Evolutionary conservation across 441 rosid species (phyloP), one percentile per base, ranked within the genome.

Genomic region (Eutrema salsugineum): DNA sequence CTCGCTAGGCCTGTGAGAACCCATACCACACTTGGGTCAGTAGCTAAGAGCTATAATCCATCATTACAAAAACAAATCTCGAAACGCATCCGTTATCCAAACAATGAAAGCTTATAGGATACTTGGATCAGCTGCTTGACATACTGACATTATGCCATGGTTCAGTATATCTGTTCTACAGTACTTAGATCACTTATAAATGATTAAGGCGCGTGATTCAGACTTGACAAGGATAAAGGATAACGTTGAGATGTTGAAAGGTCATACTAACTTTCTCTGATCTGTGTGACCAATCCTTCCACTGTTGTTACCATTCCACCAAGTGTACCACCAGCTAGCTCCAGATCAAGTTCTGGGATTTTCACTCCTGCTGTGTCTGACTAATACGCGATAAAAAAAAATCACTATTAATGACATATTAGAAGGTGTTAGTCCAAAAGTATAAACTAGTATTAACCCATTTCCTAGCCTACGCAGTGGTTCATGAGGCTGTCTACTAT

Each of bases 271-370:
- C 99, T 95, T 81, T 95, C 98, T 82, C 96, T 85, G 59, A 95
- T 93, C 78, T 95, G 85, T 71, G 97, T 85, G 63, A 93, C 87
- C 77, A 95, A 83, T n/a, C 98, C 98, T 80, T 95, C 98, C 48
- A 95, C 97, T 12, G 99, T 95, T 36, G 98, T 93, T 55, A 93
- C 97, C 59, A 91, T 28, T 73, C 97, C 99, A 65, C 98, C 99
- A 44, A 93, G 80, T 30, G 98, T 91, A 58, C 97, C 99, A 83
- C 98, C 86, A 4, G 81, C 84, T 71, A 95, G 84, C 85, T 93
- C 97, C 84, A 95, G 83, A 60, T 91, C 99, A 60, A 95, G 90
- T 83, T 93, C 97, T 36, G 97, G 96, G 61, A 95, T 79, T 69
- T 40, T 78, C 53, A 95, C 91, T 59, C 95, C 77, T 7, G 97